Conservation (phyloP, 441 rosid species). For the Adansonia grandidieri region DNA sequence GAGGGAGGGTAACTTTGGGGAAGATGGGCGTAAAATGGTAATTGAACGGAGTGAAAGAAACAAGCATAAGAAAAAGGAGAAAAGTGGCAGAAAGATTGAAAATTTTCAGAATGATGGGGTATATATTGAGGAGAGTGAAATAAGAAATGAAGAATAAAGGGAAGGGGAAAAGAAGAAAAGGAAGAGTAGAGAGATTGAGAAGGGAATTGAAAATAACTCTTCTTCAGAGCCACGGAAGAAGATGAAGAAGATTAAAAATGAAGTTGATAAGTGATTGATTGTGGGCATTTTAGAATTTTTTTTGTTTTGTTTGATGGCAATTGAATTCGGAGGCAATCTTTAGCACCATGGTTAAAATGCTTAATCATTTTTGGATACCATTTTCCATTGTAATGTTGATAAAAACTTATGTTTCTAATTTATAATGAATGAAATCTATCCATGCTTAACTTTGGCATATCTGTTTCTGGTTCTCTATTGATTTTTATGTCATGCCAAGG, state of each 20-base stretch:
- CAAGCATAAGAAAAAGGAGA: conserved; percentile 18
- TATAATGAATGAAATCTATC: conserved; percentile 10
- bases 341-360: not conserved
- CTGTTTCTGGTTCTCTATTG: not conserved
- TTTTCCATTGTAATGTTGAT: conserved; percentile 11
- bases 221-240: conserved; percentile 24
- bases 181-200: conserved; percentile 16
- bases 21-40: not conserved
- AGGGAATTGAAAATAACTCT: conserved; percentile 19
- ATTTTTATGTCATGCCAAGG: not conserved
- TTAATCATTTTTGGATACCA: conserved; percentile 8
- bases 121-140: conserved; percentile 1
- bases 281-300: not conserved
- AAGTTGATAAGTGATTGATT: conserved; percentile 19
- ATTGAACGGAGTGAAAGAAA: not conserved
- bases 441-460: not conserved
- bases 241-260: conserved; percentile 10
- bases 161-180: conserved; percentile 11
- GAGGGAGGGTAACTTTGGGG: not conserved
- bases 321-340: conserved; percentile 3
- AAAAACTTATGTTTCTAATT: conserved; percentile 18
- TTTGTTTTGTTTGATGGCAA: conserved; percentile 14
- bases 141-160: not conserved
- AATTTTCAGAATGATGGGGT: conserved; percentile 9
- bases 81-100: conserved; percentile 16